phyloP scores from a whole-genome alignment of 148 eudicot species.

The Arctostaphylos glauca region DNA sequence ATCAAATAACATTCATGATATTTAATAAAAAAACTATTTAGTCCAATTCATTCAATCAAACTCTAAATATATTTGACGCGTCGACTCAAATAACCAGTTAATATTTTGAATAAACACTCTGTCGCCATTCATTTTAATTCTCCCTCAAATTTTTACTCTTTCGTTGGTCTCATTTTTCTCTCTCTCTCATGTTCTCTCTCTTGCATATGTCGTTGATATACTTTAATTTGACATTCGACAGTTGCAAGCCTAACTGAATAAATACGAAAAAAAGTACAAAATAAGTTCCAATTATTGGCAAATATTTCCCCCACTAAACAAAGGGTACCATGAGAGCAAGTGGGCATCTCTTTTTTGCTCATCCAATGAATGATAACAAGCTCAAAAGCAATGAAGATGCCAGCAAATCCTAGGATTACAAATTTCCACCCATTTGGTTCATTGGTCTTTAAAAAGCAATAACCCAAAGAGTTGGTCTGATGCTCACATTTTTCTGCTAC shows the following conservation, averaged over 20 bases:
- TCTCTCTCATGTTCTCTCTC: neutral
- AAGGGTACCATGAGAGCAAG: slow-evolving; percentile 9
- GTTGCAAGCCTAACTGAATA: neutral
- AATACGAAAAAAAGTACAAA: neutral
- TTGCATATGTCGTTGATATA: neutral
- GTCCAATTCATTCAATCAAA: no score
- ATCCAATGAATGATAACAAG: slow-evolving; percentile 18
- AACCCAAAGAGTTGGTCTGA: no score
- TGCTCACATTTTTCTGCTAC: no score
- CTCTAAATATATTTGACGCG: no score
- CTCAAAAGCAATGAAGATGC: slow-evolving; percentile 15
- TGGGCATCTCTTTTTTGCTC: slow-evolving; percentile 25
- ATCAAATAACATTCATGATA: no score
- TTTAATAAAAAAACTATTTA: no score
- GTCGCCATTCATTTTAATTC: neutral
- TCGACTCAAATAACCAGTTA: neutral
- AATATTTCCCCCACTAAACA: neutral
- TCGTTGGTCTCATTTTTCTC: neutral
- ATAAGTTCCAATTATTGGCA: neutral
- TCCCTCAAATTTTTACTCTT: neutral
- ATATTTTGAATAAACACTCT: neutral
- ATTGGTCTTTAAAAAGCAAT: slow-evolving; percentile 4
- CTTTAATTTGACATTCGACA: neutral
- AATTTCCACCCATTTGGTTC: neutral
- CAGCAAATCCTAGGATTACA: neutral